Base-by-base conservation (phyloP, 257 asterid genomes). In the Oldenlandia corymbosa region DNA sequence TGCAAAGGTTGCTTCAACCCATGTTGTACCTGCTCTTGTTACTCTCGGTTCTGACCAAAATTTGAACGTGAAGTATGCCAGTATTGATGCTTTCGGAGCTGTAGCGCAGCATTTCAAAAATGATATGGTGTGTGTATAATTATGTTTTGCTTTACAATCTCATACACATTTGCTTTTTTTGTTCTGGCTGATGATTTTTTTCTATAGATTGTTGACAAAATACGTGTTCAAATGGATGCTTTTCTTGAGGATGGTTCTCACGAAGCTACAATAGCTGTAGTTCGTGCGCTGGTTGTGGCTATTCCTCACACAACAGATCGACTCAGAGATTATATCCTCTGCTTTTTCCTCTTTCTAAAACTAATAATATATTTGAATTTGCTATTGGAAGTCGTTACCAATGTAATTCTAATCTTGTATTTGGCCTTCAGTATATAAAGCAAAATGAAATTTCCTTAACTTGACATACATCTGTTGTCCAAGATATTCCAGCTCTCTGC, bases 41-140 rank as follows among this genome's bases (percentile, higher is more conserved):
- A 93, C 99, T 20, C 97, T 93, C 62, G 99, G 99, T 49, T 85
- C 99, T 55, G 99, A 93, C 83, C 99, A 85, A 81, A 90, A 90
- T 77, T 79, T 90, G 80, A 81, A 78, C 42, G 99, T 90, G 28
- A 90, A 93, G 78, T 81, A 84, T 67, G 96, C 96, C 68, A 90
- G 97, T 78, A 93, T 90, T 67, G 94, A 90, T 56, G 97, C 97
- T 52, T 90, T 93, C 57, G 99, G 97, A 73, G 78, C 97, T 66
- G 97, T 93, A 64, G 99, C 99, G 4, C 96, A 90, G 72, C 92
- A 93, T 77, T 90, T 87, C 75, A 93, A 87, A 83, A 86, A 76
- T 69, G 95, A 87, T 60, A 72, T 76, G 93, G 97, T 90, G 80
- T 68, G 55, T 45, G 43, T 49, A 37, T 39, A 14, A 13, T 28